Conservation (phyloP, 257 asterid genomes). For the Eucommia ulmoides region DNA sequence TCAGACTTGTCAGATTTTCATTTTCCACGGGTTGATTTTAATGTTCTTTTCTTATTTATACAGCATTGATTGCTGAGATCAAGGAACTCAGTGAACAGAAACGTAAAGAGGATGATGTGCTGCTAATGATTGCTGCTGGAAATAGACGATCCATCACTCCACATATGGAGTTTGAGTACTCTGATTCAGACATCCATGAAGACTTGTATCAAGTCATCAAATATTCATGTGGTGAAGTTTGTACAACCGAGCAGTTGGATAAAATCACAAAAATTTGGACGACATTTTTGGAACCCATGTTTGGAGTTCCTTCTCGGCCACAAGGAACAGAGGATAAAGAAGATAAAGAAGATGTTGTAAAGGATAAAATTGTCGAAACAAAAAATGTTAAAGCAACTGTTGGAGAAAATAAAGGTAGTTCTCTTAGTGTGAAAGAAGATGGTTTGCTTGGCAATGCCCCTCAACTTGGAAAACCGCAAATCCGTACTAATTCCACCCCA, state of each 20-base stretch:
- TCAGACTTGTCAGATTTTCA: too few species aligned
- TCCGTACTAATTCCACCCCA: too few species aligned
- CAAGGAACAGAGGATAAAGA: neutral
- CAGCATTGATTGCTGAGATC: neutral
- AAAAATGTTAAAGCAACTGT: neutral
- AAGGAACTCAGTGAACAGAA: neutral
- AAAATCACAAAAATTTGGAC: neutral
- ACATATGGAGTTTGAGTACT: neutral
- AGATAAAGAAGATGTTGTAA: neutral
- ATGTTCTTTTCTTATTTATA: too few species aligned
- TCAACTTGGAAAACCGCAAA: constrained; percentile 23
- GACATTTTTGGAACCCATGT: neutral
- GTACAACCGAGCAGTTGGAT: constrained; percentile 1
- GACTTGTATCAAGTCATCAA: neutral
- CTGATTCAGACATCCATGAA: constrained; percentile 3
- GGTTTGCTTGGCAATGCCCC: constrained; percentile 17
- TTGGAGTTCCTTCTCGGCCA: constrained; percentile 1
- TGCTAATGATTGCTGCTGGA: constrained; percentile 1
- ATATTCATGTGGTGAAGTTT: constrained; percentile 1
- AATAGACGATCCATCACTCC: constrained; percentile 1
- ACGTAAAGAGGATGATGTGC: neutral
- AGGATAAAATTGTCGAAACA: neutral
- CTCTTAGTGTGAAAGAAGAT: constrained; percentile 24
- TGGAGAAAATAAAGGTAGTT: constrained; percentile 7
- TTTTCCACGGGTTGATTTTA: too few species aligned